A percentile compares a stretch with the other conserved stretches of the same genome.
Conservation (phyloP, 495 filamentous ascomycete genomes). For the Gamarada debralockiae region DNA sequence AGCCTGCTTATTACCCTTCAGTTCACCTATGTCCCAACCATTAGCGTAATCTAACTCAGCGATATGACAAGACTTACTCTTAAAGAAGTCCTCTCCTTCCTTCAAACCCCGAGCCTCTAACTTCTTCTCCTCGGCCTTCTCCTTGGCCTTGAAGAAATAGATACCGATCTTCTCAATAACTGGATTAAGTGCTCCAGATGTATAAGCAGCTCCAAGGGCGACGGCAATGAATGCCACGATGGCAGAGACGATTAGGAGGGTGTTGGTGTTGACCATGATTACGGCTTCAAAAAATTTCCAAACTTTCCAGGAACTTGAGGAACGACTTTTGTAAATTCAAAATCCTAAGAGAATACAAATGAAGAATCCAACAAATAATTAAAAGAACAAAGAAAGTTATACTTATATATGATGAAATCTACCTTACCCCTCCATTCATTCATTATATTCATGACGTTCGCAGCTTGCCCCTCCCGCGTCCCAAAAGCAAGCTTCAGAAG, state of each 20-base stretch:
- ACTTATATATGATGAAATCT: no score
- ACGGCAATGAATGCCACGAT: constrained; percentile 17
- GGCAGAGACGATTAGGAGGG: constrained; percentile 8
- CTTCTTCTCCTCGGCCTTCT: constrained; percentile 34
- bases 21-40: constrained; percentile 9
- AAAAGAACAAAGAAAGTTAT: no score
- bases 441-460: no score
- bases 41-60: background rate
- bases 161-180: constrained; percentile 18
- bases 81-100: constrained; percentile 22
- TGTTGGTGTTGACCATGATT: constrained; percentile 17
- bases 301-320: no score
- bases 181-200: constrained; percentile 18
- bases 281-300: background rate
- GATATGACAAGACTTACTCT: background rate
- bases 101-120: constrained; percentile 41
- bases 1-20: constrained; percentile 21
- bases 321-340: no score
- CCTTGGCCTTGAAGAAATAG: constrained; percentile 22
- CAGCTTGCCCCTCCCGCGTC: no score
- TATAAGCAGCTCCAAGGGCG: constrained; percentile 17
- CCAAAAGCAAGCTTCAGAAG: no score
- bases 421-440: no score
- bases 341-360: no score
- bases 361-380: no score